These are phyloP conservation scores for Aspergillus avenaceus DNA, from an alignment of 495 filamentous ascomycete genomes.

Conservation along the genomic window DNA sequence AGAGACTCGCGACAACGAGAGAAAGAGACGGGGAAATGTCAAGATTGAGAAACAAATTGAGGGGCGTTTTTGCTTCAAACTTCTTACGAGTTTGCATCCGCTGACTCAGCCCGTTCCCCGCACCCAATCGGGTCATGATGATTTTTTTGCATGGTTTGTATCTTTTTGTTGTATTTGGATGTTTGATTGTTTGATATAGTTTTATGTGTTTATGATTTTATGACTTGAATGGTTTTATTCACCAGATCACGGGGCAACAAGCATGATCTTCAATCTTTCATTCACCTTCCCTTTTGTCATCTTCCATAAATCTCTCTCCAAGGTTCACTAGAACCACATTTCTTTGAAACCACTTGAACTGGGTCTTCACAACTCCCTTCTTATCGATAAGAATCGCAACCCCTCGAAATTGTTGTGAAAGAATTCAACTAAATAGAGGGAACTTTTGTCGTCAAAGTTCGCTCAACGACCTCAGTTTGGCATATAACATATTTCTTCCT, in stretches of 20 bases:
- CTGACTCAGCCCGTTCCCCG: slow-evolving; percentile 36
- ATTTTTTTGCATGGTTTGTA: not conserved
- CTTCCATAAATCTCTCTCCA: too few species aligned
- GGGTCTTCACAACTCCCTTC: too few species aligned
- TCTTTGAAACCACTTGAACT: too few species aligned
- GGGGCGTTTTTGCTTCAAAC: slow-evolving; percentile 14
- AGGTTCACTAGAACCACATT: too few species aligned
- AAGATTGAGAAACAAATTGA: slow-evolving; percentile 8
- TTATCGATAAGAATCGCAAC: slow-evolving; percentile 37
- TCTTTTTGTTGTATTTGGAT: slow-evolving; percentile 1
- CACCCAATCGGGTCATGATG: not conserved
- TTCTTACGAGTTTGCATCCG: slow-evolving; percentile 26
- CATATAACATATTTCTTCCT: not conserved
- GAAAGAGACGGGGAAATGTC: slow-evolving; percentile 12
- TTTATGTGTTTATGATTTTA: too few species aligned
- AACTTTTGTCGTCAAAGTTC: too few species aligned
- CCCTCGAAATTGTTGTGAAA: too few species aligned
- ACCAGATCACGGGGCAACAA: too few species aligned
- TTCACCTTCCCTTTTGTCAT: not conserved
- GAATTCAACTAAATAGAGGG: too few species aligned
- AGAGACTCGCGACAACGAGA: slow-evolving; percentile 5
- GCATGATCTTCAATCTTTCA: not conserved
- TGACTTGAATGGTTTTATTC: too few species aligned
- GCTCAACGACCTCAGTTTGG: not conserved
- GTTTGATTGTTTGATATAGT: too few species aligned